Evolutionary conservation across 1,139 yeast species (phyloP), one percentile per base, ranked within the genome.

Genomic region (Saccharomyces hybrid): DNA sequence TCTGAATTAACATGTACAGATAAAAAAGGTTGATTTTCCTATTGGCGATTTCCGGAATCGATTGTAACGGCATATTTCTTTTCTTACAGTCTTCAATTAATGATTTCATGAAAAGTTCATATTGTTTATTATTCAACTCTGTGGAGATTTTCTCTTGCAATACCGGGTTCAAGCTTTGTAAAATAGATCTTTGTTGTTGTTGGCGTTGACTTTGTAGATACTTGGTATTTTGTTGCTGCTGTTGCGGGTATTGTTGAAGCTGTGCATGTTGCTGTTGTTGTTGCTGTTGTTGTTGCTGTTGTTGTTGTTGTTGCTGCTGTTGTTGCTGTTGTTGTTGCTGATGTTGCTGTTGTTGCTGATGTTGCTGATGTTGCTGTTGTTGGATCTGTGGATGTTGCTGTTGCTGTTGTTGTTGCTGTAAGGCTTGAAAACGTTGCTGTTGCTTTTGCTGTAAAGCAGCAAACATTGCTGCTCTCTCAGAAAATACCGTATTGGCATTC

Each of bases 71-170:
- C 0, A 87, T 81, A n/a, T 90, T 90, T 48, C 89, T 77, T 54
- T 83, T 79, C 50, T 75, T 77, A 86, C 88, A 84, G 62, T 84
- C 88, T 62, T 88, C 96, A 56, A 82, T 76, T 53, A 88, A 75
- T 0, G 84, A 75, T 60, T 75, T 75, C 74, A 82, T 73, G 60
- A 83, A 82, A 19, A 83, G 73, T 59, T 88, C 95, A 47, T 83
- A 77, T 62, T 84, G 88, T 54, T 81, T 72, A 53, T 79, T 80
- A 46, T 81, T 81, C 53, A 75, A 66, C 52, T 73, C 76, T 14
- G 67, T 69, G 16, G 72, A 71, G 3, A 69, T 66, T 49, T 67
- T 66, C 54, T 65, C 68, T 57, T 72, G 76, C 25, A 60, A 44
- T 51, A 63, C 62, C 14, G 68, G 67, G 52, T 64, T 61, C 54